Evolutionary conservation across 805 yeast species (phyloP).

Genomic region (Metschnikowia chrysomelidarum): DNA sequence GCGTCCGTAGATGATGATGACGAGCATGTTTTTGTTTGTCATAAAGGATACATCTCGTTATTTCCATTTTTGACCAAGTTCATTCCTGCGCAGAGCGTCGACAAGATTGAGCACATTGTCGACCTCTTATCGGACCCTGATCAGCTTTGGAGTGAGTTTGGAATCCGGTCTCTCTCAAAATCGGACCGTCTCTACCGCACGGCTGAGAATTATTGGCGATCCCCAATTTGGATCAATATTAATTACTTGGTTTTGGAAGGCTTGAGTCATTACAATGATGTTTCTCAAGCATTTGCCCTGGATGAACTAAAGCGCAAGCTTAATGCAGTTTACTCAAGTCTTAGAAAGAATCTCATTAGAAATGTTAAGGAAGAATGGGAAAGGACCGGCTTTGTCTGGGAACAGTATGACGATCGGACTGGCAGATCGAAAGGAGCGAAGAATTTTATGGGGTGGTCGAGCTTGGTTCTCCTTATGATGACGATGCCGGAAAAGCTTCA

Average conservation of each 20-base stretch:
- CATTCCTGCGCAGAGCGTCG: slow-evolving; percentile 44
- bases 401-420: slow-evolving; percentile 75
- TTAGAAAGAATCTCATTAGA: slow-evolving; percentile 64
- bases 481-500: slow-evolving; percentile 75
- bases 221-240: slow-evolving; percentile 90
- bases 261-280: slow-evolving; percentile 51
- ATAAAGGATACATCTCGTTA: slow-evolving; percentile 81
- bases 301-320: slow-evolving; percentile 41
- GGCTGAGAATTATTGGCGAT: slow-evolving; percentile 94
- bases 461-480: slow-evolving; percentile 78
- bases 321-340: slow-evolving; percentile 41
- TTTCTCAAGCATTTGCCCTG: slow-evolving; percentile 29
- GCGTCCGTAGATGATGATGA: slow-evolving; percentile 72
- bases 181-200: slow-evolving; percentile 63
- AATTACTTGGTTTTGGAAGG: slow-evolving; percentile 80
- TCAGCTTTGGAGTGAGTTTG: slow-evolving; percentile 73
- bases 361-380: slow-evolving; percentile 72
- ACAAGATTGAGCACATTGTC: slow-evolving; percentile 50
- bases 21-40: slow-evolving; percentile 68
- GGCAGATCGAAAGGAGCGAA: slow-evolving; percentile 82
- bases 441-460: slow-evolving; percentile 94
- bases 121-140: slow-evolving; percentile 63
- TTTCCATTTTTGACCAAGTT: slow-evolving; percentile 81
- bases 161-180: slow-evolving; percentile 78
- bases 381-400: slow-evolving; percentile 82